These are phyloP conservation scores for Candida orba DNA, from an alignment of 805 yeast species.

Conservation along the genomic window DNA sequence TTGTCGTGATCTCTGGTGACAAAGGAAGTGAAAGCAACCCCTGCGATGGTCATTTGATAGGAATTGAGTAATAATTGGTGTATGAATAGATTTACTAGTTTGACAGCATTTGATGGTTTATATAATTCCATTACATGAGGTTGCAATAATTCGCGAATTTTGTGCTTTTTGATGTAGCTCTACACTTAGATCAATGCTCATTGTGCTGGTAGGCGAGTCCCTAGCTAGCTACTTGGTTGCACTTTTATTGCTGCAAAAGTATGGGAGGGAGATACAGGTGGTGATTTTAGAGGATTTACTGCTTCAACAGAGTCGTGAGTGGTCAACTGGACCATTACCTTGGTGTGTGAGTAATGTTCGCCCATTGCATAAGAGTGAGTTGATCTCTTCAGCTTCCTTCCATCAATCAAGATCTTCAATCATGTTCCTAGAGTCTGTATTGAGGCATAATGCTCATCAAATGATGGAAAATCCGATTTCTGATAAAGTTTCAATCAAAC, in stretches of 20 bases:
- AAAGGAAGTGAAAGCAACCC: conserved; percentile 54
- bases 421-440: conserved; percentile 7
- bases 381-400: conserved; percentile 1
- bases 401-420: conserved; percentile 7
- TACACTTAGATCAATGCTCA: conserved; percentile 2
- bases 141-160: background rate
- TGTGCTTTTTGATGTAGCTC: background rate
- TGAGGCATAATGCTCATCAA: background rate
- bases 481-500: conserved; percentile 1
- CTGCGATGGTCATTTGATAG: conserved; percentile 20
- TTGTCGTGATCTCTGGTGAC: conserved; percentile 43
- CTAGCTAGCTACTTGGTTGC: conserved; percentile 4
- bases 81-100: no score
- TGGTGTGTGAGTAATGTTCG: conserved; percentile 8
- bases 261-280: background rate
- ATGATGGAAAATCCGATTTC: background rate
- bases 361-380: background rate
- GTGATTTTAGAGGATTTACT: conserved; percentile 2
- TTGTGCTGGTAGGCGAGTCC: conserved; percentile 7
- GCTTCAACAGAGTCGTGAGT: background rate
- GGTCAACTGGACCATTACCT: conserved; percentile 7
- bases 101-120: background rate
- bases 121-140: conserved; percentile 1
- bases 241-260: background rate
- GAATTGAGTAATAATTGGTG: background rate